Percentiles rank a stretch among this genome's conserved stretches.
These are phyloP conservation scores for Dunaliella sp. DNA, from an alignment of 139 green algal genomes.

Conservation along the genomic window DNA sequence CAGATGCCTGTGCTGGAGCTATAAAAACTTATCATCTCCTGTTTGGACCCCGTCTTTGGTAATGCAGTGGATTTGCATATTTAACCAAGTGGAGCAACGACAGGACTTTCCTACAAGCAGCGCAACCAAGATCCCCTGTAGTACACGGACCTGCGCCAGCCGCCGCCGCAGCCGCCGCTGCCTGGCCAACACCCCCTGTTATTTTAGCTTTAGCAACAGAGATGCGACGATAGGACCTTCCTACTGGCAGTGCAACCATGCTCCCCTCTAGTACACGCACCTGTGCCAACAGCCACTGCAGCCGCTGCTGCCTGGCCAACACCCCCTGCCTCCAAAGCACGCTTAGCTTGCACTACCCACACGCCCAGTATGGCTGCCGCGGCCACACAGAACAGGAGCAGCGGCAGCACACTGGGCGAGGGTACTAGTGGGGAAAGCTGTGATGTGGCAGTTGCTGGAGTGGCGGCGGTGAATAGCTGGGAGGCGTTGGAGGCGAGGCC, in stretches of 20 bases:
- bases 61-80: too few relatives aligned
- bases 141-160: not conserved
- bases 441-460: not conserved
- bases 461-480: not conserved
- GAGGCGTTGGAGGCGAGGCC: not conserved
- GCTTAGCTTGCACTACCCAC: not conserved
- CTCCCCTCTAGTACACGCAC: not conserved
- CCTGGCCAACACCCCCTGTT: not conserved
- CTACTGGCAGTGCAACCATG: not conserved
- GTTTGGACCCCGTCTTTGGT: too few relatives aligned
- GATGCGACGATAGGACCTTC: too few relatives aligned
- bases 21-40: too few relatives aligned
- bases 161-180: not conserved
- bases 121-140: not conserved
- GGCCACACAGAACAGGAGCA: not conserved
- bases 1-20: too few relatives aligned
- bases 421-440: not conserved
- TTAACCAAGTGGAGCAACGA: too few relatives aligned
- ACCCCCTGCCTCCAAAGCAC: not conserved
- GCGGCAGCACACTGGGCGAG: not conserved
- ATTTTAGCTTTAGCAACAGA: too few relatives aligned
- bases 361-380: not conserved
- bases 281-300: not conserved
- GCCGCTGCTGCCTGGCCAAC: not conserved
- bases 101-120: too few relatives aligned